Conservation (phyloP, 2,329 filamentous ascomycete genomes). For the Aotearoamyces nothofagi region DNA sequence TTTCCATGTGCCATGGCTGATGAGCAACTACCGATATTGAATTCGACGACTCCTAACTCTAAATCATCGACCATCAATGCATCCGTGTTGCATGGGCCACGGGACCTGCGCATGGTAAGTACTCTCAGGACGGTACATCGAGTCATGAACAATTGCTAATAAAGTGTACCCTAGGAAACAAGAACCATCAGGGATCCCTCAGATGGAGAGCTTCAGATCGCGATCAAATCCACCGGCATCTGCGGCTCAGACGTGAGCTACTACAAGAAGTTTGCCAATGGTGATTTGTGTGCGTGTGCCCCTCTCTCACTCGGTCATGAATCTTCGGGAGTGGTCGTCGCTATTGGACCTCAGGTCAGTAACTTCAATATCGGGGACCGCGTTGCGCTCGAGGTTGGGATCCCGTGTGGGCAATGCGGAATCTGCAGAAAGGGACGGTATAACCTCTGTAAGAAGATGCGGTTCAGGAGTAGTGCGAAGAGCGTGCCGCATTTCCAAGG, state of each 20-base stretch:
- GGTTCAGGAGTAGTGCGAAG: conserved; percentile 46
- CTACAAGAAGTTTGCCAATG: conserved; percentile 59
- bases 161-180: conserved; percentile 27
- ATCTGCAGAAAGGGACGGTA: conserved; percentile 77
- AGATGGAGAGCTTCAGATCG: conserved; percentile 43
- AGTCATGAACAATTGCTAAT: conserved; percentile 5
- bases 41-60: neutral
- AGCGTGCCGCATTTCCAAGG: conserved; percentile 48
- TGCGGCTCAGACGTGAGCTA: conserved; percentile 59
- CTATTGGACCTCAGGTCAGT: conserved; percentile 34
- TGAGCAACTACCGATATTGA: neutral
- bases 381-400: conserved; percentile 72
- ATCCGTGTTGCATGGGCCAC: conserved; percentile 40
- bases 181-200: conserved; percentile 26
- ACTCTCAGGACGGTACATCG: neutral
- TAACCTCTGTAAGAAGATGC: conserved; percentile 46
- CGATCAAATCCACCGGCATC: conserved; percentile 50
- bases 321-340: conserved; percentile 41
- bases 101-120: conserved; percentile 40
- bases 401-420: conserved; percentile 81
- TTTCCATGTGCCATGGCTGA: neutral
- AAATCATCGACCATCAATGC: conserved; percentile 25
- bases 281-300: conserved; percentile 49
- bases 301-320: conserved; percentile 52
- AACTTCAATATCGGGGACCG: conserved; percentile 39